These are phyloP conservation scores for Corallochytrium limacisporum DNA, from an alignment of 78 protist species.

Conservation along the genomic window DNA sequence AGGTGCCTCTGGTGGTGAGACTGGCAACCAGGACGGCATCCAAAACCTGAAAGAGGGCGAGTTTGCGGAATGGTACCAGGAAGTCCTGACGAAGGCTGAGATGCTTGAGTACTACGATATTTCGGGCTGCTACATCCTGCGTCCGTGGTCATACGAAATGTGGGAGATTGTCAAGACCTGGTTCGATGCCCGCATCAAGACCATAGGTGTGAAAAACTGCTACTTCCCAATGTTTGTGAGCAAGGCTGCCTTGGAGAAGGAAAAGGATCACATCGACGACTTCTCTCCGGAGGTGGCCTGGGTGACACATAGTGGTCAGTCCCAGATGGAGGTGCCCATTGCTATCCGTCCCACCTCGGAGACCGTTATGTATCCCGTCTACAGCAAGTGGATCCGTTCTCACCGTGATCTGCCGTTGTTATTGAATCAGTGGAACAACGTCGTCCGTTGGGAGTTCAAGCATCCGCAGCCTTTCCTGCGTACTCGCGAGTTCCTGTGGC, in stretches of 20 bases:
- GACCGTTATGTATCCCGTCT: slow-evolving; percentile 92
- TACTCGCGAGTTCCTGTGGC: slow-evolving; percentile 97
- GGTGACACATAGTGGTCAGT: slow-evolving; percentile 73
- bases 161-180: slow-evolving; percentile 65
- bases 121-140: slow-evolving; percentile 75
- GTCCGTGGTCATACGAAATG: slow-evolving; percentile 73
- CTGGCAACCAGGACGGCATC: background rate
- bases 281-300: slow-evolving; percentile 89
- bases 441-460: slow-evolving; percentile 98
- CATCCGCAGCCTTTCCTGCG: slow-evolving; percentile 90
- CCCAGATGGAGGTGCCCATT: slow-evolving; percentile 72
- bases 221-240: slow-evolving; percentile 94
- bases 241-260: slow-evolving; percentile 40
- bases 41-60: slow-evolving; percentile 33
- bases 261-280: slow-evolving; percentile 81
- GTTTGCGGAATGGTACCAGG: slow-evolving; percentile 68
- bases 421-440: slow-evolving; percentile 88
- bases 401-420: slow-evolving; percentile 92
- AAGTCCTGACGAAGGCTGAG: slow-evolving; percentile 69
- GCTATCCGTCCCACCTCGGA: slow-evolving; percentile 96
- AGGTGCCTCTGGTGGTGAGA: no score
- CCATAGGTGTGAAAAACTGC: slow-evolving; percentile 73
- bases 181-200: slow-evolving; percentile 32
- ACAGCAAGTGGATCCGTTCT: slow-evolving; percentile 80
- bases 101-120: slow-evolving; percentile 80